Evolutionary conservation across 2,329 filamentous ascomycete genomes (phyloP).

Genomic region (Penicillium sumatraense): DNA sequence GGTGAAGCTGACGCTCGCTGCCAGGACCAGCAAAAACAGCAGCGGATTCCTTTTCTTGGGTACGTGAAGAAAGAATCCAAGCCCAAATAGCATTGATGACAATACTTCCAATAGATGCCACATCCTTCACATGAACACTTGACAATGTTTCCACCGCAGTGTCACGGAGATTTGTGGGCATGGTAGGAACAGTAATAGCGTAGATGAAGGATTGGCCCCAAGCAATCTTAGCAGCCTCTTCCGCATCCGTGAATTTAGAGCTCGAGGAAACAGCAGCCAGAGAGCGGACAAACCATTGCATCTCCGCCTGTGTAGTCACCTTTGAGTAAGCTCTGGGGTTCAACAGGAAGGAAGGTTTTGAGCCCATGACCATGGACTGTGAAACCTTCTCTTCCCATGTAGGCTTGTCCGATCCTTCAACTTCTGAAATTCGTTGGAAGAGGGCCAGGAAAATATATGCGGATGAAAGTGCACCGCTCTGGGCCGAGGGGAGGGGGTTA

Average conservation of each 20-base stretch:
- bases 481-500: constrained; percentile 78
- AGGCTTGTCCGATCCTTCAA: constrained; percentile 59
- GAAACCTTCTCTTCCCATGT: constrained; percentile 58
- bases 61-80: constrained; percentile 71
- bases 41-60: constrained; percentile 77
- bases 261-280: constrained; percentile 65
- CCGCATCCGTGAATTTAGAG: constrained; percentile 56
- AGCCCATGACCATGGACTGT: constrained; percentile 70
- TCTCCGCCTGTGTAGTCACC: constrained; percentile 72
- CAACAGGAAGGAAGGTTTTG: constrained; percentile 85
- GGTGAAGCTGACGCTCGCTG: constrained; percentile 63
- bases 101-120: constrained; percentile 63
- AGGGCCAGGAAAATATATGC: constrained; percentile 76
- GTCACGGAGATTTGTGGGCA: constrained; percentile 67
- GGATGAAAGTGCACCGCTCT: constrained; percentile 79
- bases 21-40: constrained; percentile 68
- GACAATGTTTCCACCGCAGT: constrained; percentile 67
- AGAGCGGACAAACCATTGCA: constrained; percentile 75
- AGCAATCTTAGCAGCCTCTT: constrained; percentile 58
- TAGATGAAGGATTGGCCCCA: constrained; percentile 91
- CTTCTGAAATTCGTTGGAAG: constrained; percentile 56
- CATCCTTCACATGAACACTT: constrained; percentile 64
- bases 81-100: constrained; percentile 78
- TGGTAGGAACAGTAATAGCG: constrained; percentile 66
- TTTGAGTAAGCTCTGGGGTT: constrained; percentile 86